Evolutionary conservation across 495 filamentous ascomycete genomes (phyloP), one percentile per base, ranked within the genome.

Genomic region (Podospora anserina): DNA sequence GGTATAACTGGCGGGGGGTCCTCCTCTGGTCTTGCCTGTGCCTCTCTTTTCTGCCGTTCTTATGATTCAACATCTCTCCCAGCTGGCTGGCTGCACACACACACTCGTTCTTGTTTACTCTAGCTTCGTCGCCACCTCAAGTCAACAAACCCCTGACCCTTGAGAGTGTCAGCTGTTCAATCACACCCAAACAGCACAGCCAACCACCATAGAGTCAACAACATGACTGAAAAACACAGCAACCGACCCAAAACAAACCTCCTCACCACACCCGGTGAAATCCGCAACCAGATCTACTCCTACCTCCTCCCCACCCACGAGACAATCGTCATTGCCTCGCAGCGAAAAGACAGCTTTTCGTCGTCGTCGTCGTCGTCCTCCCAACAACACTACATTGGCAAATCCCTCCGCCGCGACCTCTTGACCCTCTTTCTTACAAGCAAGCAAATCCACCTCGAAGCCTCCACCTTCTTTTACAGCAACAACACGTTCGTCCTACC

Each of bases 221-320:
- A 58, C 55, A 58, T 15, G 7, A 60, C 30, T 7, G 20, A 20
- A 49, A n/a, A 62, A 34, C 19, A 2, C 32, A 19, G 34, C 56
- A 19, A 53, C 28, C 7, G 16, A 20, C 19, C 20, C 34, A 60
- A n/a, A 53, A n/a, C 34, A 2, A 34, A 18, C 39, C 44, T 72
- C 30, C 66, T 70, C 27, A 34, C 39, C 18, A 23, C 68, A 9
- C 70, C 70, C 20, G 68, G 70, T 39, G 70, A 72, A 59, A 68
- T 72, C 61, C 68, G 70, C 23, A 72, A 72, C 65, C 68, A 70
- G 13, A 70, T 72, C 65, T 72, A 70, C 68, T 15, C 59, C 34
- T 16, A 62, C 13, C 68, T 70, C 32, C 49, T 72, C 55, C 30
- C 68, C 32, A 59, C 63, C 55, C 13, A 63, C 0, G 27, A 57